Base-by-base conservation (phyloP, 129 eudicot genomes). In the Ambrosia artemisiifolia region DNA sequence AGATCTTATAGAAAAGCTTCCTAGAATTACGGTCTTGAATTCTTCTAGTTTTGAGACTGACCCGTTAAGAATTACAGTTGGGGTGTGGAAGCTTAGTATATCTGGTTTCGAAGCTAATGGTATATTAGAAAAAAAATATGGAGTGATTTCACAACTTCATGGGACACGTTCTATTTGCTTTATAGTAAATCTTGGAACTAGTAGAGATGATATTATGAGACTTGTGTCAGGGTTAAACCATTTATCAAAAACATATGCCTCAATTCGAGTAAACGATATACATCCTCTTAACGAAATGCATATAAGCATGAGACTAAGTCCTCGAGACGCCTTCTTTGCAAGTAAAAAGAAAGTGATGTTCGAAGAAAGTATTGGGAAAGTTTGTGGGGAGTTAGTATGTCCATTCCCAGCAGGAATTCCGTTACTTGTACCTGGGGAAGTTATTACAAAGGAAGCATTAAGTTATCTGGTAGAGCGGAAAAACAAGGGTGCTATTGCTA, bases 351-450 rank as follows among this genome's bases (percentile, higher is more conserved):
- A 65, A 75, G 84, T 85, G 59, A 54, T 63, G 10, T 64, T 84
- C 0, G 30, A 63, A 69, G 82, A 86, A 5, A 65, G 92, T 62
- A 3, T 88, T 7, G 97, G 97, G 42, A 56, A 85, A 70, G 28
- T 91, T 33, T 82, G 89, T 69, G 97, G 96, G 11, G 95, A 90
- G 80, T 73, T 90, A 6, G 73, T 91, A 64, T 91, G 97, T 65
- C 97, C 97, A 28, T 91, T 79, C 34, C 97, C 95, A n/a, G 89
- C 95, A 0, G 97, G 97, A 20, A 87, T 91, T 17, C 97, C 95
- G 3, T 33, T 83, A 40, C 46, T 91, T 57, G 38, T 85, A 12
- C 89, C 91, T 0, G 91, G 95, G 19, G 95, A 91, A 75, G 67
- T 81, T 17, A 85, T 91, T 16, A 83, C 91, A 1, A 70, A 85